Conservation (phyloP, 2,329 filamentous ascomycete species). For the Aphanocladium album region DNA sequence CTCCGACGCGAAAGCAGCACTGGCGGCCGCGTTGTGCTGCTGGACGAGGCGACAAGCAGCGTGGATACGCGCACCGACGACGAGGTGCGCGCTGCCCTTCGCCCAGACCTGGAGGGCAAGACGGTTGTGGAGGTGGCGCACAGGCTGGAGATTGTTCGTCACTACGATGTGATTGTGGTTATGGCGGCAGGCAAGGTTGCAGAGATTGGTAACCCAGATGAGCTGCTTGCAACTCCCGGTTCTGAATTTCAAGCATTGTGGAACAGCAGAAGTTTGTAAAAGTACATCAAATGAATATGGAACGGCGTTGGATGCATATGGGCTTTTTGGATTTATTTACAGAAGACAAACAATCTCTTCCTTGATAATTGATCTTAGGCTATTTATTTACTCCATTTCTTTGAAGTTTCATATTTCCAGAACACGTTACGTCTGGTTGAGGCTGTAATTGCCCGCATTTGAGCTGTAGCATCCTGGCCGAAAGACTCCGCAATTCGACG, state of each 20-base stretch:
- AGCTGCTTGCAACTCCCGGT: slow-evolving; percentile 18
- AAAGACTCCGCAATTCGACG: no score
- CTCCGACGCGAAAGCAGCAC: slow-evolving; percentile 22
- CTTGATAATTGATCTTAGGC: background rate
- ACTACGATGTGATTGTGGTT: slow-evolving; percentile 24
- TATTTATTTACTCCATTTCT: no score
- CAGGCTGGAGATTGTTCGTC: slow-evolving; percentile 22
- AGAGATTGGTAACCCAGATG: slow-evolving; percentile 22
- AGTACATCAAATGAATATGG: background rate
- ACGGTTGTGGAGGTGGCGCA: slow-evolving; percentile 29
- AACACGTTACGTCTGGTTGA: no score
- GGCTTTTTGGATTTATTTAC: background rate
- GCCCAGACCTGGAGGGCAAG: slow-evolving; percentile 18
- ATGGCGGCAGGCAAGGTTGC: slow-evolving; percentile 24
- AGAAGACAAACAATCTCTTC: background rate
- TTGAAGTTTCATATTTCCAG: no score
- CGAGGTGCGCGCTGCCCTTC: slow-evolving; percentile 20
- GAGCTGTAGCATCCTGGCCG: no score
- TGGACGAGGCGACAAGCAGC: slow-evolving; percentile 30
- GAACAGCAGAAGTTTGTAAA: slow-evolving; percentile 14
- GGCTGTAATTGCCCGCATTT: no score
- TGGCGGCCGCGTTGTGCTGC: slow-evolving; percentile 24
- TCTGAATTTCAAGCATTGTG: slow-evolving; percentile 21
- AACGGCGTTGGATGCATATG: background rate
- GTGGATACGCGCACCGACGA: slow-evolving; percentile 26